Evolutionary conservation across 2,329 filamentous ascomycete species (phyloP), one percentile per base, ranked within the genome.

Genomic region (Colletotrichum eremochloae): DNA sequence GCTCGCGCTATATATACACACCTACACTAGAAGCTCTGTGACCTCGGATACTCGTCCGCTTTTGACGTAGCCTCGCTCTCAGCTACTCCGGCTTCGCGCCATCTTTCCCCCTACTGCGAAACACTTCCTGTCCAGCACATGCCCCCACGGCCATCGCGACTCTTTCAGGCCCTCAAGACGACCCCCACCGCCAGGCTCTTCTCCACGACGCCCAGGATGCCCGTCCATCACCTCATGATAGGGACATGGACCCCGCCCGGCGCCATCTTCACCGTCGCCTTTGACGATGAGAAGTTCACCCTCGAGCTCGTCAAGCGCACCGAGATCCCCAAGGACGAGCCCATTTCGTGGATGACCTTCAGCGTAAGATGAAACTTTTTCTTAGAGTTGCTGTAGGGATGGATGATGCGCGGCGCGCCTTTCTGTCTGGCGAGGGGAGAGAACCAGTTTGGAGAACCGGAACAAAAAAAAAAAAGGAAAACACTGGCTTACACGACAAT

Each of bases 311-410:
- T 97, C 79, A 95, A 96, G 84, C 91, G 92, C 77, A 96, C 94
- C 1, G 90, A 91, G 71, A 96, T 97, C 68, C 92, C 94, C 5
- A 83, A 93, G 64, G 93, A 96, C 75, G 94, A 97, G 82, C 93
- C 94, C 9, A 96, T 97, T 76, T 97, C 94, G 72, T 97, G 94
- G 94, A 96, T 97, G 93, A 92, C 94, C 20, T 96, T 97, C 78
- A 92, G 94, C 81, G 93, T 94, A 85, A 83, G 92, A 78, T 40
- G 53, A 53, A n/a, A 5, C 46, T n/a, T 48, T 24, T 24, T 8
- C 31, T 36, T 6, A 2, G 53, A 50, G 36, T 48, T 20, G 20
- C 56, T n/a, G 31, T 31, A 7, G 12, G 36, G 38, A 40, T 46
- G 36, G 38, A 40, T 46, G 40, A 36, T 53, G 20, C 33, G 42